Conservation (phyloP, 2,329 filamentous ascomycete species). For the Aspergillus terreus region DNA sequence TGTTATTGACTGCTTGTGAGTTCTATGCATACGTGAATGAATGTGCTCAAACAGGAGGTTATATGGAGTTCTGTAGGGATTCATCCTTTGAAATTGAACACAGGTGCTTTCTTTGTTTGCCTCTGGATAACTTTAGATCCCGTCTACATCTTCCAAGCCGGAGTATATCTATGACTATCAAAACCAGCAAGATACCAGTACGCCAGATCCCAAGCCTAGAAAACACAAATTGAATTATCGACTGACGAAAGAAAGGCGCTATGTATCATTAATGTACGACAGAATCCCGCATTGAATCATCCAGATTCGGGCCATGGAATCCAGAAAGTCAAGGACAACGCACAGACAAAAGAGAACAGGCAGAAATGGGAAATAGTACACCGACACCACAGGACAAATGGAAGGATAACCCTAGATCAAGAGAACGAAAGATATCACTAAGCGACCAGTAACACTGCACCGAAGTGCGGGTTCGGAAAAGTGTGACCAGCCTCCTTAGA, state of each 20-base stretch:
- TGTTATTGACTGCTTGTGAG: too few relatives aligned
- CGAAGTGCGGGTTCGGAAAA: not conserved
- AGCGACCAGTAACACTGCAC: not conserved
- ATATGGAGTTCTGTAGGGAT: too few relatives aligned
- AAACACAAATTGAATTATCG: conserved; percentile 13
- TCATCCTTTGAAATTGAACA: too few relatives aligned
- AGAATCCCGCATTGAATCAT: not conserved
- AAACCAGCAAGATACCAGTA: too few relatives aligned
- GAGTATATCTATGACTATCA: too few relatives aligned
- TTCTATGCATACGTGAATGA: too few relatives aligned
- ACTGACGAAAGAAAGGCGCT: conserved; percentile 19
- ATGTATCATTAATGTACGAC: conserved; percentile 22
- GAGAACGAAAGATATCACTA: not conserved
- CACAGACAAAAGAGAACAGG: conserved; percentile 4
- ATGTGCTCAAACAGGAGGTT: too few relatives aligned
- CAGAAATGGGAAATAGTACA: conserved; percentile 11
- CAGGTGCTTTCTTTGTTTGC: too few relatives aligned
- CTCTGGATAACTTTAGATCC: too few relatives aligned
- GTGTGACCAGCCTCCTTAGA: conserved; percentile 24
- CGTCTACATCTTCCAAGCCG: too few relatives aligned
- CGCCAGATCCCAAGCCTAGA: not conserved
- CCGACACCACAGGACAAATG: conserved; percentile 10
- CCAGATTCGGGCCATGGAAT: too few relatives aligned
- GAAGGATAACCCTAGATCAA: conserved; percentile 1
- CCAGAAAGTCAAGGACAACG: not conserved